Evolutionary conservation across 2,329 filamentous ascomycete species (phyloP), one percentile per base, ranked within the genome.

Genomic region (Apiospora pterosperma): DNA sequence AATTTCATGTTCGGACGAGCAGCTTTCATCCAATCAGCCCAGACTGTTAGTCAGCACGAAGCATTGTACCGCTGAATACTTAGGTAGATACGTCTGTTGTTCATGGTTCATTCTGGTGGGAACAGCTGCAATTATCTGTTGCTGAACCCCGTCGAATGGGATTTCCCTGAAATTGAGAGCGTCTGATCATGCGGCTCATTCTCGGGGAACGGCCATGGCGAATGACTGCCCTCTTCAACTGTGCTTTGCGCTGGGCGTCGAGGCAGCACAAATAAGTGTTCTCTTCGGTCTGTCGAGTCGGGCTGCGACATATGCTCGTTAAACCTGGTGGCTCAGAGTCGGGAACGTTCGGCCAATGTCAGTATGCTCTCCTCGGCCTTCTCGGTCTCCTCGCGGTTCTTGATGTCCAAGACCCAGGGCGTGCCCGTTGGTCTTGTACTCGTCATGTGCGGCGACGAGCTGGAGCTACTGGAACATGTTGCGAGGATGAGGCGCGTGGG

Each of bases 401-500:
- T 71, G 61, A 68, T 71, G 14, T 67, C 69, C 19, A 63, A 14
- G 11, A 65, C 28, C 70, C 71, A 72, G 3, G 52, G 64, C 4
- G 66, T 71, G 8, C 71, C n/a, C 70, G 28, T 72, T 63, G 58
- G 71, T 70, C 60, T 68, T 68, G 65, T 72, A 72, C 60, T 67
- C 66, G 28, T 67, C 62, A 4, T 71, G 60, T 8, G 68, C 69
- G 14, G 69, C 67, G 7, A 68, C 11, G 2, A 72, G 64, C 42
- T 72, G 71, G 11, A 70, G 42, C 61, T 72, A 69, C 63, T 69
- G 64, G 63, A 70, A 69, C 25, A 71, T 59, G 25, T 63, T 72
- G n/a, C 63, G 64, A 39, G 72, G 69, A 21, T 25, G 55, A 12
- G 62, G 48, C 7, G 25, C 16, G 8, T n/a, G 48, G 1, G 16